Evolutionary conservation across 1,284 basidiomycete genomes (phyloP).

Genomic region (Malassezia dermatis): DNA sequence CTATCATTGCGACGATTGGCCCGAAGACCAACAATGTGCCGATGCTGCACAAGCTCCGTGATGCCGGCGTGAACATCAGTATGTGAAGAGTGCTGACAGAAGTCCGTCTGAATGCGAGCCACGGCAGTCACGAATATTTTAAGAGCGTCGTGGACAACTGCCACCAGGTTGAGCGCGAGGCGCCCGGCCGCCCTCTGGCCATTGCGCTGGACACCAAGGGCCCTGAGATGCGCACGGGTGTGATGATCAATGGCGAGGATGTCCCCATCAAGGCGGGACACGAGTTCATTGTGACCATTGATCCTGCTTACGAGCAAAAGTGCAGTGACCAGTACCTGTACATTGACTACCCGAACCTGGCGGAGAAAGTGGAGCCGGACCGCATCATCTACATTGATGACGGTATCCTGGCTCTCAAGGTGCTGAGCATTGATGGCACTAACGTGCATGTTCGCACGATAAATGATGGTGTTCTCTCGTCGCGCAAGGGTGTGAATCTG

Average conservation of each 20-base stretch:
- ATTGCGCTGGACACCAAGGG: constrained; percentile 99
- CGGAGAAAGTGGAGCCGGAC: constrained; percentile 87
- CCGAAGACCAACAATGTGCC: constrained; percentile 45
- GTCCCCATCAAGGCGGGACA: constrained; percentile 81
- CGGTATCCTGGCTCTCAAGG: constrained; percentile 87
- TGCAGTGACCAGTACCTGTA: constrained; percentile 64
- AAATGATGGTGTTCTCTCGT: constrained; percentile 87
- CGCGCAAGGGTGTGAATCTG: constrained; percentile 97
- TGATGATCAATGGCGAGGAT: constrained; percentile 77
- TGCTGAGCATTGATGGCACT: constrained; percentile 59
- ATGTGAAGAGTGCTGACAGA: background rate
- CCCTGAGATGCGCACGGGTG: constrained; percentile 94
- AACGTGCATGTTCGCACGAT: constrained; percentile 63
- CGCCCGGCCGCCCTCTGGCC: constrained; percentile 73
- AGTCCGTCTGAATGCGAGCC: constrained; percentile 46
- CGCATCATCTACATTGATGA: constrained; percentile 97
- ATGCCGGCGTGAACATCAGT: constrained; percentile 46
- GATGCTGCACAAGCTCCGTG: constrained; percentile 40
- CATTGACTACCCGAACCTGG: constrained; percentile 63
- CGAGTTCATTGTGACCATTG: constrained; percentile 83
- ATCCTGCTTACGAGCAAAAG: constrained; percentile 65
- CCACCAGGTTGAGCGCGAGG: constrained; percentile 33
- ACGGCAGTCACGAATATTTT: constrained; percentile 46
- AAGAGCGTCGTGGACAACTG: constrained; percentile 44
- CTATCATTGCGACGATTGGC: constrained; percentile 46